Percentiles rank a stretch among this genome's conserved stretches.
phyloP scores from a whole-genome alignment of 495 filamentous ascomycete species.

The Letharia columbiana region DNA sequence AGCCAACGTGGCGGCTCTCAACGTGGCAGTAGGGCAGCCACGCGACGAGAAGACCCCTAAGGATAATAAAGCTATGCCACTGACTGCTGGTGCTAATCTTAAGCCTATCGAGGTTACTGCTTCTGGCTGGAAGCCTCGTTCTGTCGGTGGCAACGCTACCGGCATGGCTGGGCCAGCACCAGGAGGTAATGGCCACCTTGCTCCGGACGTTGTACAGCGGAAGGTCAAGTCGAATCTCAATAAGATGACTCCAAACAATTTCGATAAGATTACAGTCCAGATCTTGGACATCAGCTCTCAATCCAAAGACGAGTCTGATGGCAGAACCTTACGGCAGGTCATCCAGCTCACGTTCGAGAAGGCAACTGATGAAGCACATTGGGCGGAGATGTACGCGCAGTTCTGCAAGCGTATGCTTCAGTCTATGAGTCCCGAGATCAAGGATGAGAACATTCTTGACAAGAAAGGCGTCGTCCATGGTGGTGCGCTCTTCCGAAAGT shows the following conservation, averaged over 20 bases:
- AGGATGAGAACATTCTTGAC: conserved; percentile 86
- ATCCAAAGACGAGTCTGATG: conserved; percentile 91
- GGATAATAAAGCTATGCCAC: conserved; percentile 71
- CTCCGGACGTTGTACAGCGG: conserved; percentile 90
- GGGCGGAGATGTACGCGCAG: conserved; percentile 98
- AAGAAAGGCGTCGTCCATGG: conserved; percentile 80
- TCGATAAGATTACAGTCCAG: conserved; percentile 89
- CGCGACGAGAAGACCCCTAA: conserved; percentile 39
- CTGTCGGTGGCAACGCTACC: conserved; percentile 43
- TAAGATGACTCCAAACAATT: conserved; percentile 99
- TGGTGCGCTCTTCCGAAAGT: conserved; percentile 93
- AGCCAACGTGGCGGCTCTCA: conserved; percentile 43
- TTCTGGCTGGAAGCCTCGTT: conserved; percentile 85
- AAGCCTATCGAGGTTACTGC: conserved; percentile 63
- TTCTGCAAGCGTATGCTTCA: conserved; percentile 97
- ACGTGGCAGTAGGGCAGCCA: conserved; percentile 53
- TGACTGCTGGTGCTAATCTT: conserved; percentile 70
- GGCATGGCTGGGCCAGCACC: conserved; percentile 45
- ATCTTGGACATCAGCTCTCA: conserved; percentile 88
- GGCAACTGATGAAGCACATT: conserved; percentile 96
- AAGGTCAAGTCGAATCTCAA: conserved; percentile 98
- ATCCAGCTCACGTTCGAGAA: conserved; percentile 99
- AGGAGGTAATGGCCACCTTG: conserved; percentile 52
- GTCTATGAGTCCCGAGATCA: conserved; percentile 89
- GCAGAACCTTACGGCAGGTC: conserved; percentile 89